phyloP scores from a whole-genome alignment of 108 stramenopile species.

The Ochromonas danica region DNA sequence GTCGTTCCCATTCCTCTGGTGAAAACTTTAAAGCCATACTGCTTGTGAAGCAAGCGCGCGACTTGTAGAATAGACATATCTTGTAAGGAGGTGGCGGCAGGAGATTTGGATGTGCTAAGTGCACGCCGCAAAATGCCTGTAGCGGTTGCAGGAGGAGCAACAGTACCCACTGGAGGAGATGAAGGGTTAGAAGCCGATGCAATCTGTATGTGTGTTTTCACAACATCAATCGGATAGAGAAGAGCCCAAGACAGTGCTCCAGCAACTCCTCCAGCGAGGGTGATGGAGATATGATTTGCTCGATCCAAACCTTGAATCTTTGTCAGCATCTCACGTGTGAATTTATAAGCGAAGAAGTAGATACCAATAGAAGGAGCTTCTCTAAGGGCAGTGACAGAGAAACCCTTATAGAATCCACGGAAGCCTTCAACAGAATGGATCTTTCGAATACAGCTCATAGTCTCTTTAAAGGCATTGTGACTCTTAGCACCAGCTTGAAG shows the following conservation, averaged over 20 bases:
- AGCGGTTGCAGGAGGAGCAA: not conserved
- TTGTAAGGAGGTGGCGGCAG: conserved; percentile 25
- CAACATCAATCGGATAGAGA: conserved; percentile 83
- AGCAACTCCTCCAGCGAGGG: conserved; percentile 76
- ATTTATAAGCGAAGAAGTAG: conserved; percentile 82
- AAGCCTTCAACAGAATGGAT: conserved; percentile 38
- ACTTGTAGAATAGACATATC: not conserved
- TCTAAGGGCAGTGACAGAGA: conserved; percentile 44
- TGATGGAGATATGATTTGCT: conserved; percentile 49
- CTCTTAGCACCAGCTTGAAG: conserved; percentile 1
- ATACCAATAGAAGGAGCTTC: conserved; percentile 84
- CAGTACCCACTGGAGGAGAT: not conserved
- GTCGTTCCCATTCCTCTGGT: conserved; percentile 82
- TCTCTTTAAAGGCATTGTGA: not conserved
- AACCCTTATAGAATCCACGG: conserved; percentile 42
- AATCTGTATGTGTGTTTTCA: conserved; percentile 80
- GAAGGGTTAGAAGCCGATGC: not conserved
- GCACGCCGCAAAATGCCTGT: conserved; percentile 31
- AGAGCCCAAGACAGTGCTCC: conserved; percentile 79
- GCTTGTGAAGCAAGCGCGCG: not conserved
- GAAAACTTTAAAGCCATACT: conserved; percentile 51
- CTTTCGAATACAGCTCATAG: not conserved
- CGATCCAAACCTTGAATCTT: conserved; percentile 36
- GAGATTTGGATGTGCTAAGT: not conserved
- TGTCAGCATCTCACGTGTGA: conserved; percentile 31